Conservation (phyloP, 129 eudicot genomes). For the Artemisia tridentata region DNA sequence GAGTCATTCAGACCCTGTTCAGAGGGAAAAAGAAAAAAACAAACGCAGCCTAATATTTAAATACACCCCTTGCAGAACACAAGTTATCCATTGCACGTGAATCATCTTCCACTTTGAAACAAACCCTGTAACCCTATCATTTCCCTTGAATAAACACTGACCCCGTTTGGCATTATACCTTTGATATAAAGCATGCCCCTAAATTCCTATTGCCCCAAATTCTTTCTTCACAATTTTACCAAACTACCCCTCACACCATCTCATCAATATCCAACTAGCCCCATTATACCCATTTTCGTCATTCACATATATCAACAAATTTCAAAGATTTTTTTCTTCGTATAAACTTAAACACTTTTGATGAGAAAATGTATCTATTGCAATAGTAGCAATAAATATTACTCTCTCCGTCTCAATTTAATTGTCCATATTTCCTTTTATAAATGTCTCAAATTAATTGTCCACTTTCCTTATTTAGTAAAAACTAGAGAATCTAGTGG, state of each 20-base stretch:
- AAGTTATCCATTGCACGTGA: neutral
- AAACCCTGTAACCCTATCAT: slow-evolving; percentile 23
- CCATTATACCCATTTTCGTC: slow-evolving; percentile 14
- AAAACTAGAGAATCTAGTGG: too few relatives aligned
- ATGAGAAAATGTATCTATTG: too few relatives aligned
- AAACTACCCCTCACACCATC: neutral
- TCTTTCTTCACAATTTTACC: slow-evolving; percentile 2
- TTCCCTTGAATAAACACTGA: slow-evolving; percentile 24
- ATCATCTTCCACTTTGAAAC: slow-evolving; percentile 7
- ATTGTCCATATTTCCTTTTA: too few relatives aligned
- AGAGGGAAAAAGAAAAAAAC: too few relatives aligned
- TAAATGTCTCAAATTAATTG: too few relatives aligned
- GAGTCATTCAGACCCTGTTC: too few relatives aligned
- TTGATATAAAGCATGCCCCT: slow-evolving; percentile 20
- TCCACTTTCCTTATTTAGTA: too few relatives aligned
- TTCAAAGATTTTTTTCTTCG: slow-evolving; percentile 21
- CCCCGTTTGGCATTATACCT: slow-evolving; percentile 25
- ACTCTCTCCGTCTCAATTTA: too few relatives aligned
- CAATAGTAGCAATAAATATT: too few relatives aligned
- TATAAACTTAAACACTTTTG: too few relatives aligned
- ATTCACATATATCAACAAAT: slow-evolving; percentile 19
- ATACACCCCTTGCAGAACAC: neutral
- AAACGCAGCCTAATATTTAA: neutral
- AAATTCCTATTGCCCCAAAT: slow-evolving; percentile 28
- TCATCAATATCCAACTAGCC: neutral